These are phyloP conservation scores for Postia placenta DNA, from an alignment of 768 basidiomycete species.

Conservation along the genomic window DNA sequence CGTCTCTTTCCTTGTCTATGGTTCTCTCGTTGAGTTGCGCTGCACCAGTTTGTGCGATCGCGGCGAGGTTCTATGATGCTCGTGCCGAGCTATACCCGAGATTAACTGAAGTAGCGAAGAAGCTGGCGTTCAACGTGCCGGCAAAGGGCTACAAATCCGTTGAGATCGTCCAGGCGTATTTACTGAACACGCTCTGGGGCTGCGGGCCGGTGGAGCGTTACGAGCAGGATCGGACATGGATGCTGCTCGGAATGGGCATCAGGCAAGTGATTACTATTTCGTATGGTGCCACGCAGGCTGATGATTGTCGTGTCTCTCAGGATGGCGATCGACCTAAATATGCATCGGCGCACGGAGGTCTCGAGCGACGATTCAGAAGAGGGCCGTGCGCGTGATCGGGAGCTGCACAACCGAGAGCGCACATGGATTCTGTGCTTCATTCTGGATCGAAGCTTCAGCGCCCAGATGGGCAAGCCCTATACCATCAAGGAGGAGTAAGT, in stretches of 20 bases:
- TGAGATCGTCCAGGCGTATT: constrained; percentile 92
- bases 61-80: constrained; percentile 80
- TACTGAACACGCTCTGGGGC: constrained; percentile 85
- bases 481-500: constrained; percentile 90
- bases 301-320: constrained; percentile 31
- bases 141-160: constrained; percentile 88
- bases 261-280: constrained; percentile 37
- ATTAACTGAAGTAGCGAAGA: constrained; percentile 77
- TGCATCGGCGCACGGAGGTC: constrained; percentile 78
- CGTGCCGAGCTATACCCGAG: constrained; percentile 78
- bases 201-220: constrained; percentile 94
- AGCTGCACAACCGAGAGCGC: constrained; percentile 91
- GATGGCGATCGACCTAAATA: constrained; percentile 93
- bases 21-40: background rate
- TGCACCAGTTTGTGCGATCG: constrained; percentile 82
- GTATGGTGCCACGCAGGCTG: background rate
- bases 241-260: constrained; percentile 81
- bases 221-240: constrained; percentile 94
- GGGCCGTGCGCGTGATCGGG: constrained; percentile 68
- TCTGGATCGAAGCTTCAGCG: constrained; percentile 84
- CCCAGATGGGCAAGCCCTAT: constrained; percentile 96
- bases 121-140: constrained; percentile 83
- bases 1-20: constrained; percentile 14
- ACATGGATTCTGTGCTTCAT: constrained; percentile 89
- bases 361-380: constrained; percentile 69